Evolutionary conservation across 2,329 filamentous ascomycete genomes (phyloP), one percentile per base, ranked within the genome.

Genomic region (Cadophora sp.): DNA sequence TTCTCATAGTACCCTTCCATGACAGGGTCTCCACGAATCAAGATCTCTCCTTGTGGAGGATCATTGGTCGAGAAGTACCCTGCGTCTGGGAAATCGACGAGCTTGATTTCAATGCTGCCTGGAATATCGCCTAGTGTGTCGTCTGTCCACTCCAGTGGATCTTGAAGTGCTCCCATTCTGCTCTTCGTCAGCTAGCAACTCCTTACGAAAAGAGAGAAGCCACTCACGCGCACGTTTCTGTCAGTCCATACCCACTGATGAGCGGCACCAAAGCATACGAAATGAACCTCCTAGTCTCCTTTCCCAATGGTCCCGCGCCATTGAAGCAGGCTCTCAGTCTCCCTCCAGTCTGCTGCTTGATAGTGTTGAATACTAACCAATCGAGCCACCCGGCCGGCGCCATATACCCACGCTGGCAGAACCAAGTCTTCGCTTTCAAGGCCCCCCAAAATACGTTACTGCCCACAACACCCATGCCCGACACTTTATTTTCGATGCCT

Each of bases 261-360:
- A 98, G 97, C 27, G 96, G 95, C 26, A 93, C 93, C 63, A 98
- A 88, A 50, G 93, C 91, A 81, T 97, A 87, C 56, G 93, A 97
- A 76, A 97, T 86, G 83, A 98, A 98, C 71, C 89, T 89, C 79
- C 93, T 90, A 0, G 95, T 97, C 60, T 93, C 91, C 77, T 91
- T 90, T 24, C 94, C 89, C 73, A 98, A 91, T 34, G 93, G 93
- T 56, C 94, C 95, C 72, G 94, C 95, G 66, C 96, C 95, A 79
- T 97, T 97, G 88, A 98, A 90, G 79, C 93, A 92, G 75, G 97
- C 92, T 53, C 94, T 90, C 66, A 98, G 86, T 62, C 89, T 87
- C 62, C 94, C 95, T 75, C 95, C 95, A 0, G 94, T 97, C 70
- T 93, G 88, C 70, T 93, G 87, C 76, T 93, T 93, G 71, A 98